phyloP scores from a whole-genome alignment of 2,329 filamentous ascomycete species.

The Pyricularia grisea region DNA sequence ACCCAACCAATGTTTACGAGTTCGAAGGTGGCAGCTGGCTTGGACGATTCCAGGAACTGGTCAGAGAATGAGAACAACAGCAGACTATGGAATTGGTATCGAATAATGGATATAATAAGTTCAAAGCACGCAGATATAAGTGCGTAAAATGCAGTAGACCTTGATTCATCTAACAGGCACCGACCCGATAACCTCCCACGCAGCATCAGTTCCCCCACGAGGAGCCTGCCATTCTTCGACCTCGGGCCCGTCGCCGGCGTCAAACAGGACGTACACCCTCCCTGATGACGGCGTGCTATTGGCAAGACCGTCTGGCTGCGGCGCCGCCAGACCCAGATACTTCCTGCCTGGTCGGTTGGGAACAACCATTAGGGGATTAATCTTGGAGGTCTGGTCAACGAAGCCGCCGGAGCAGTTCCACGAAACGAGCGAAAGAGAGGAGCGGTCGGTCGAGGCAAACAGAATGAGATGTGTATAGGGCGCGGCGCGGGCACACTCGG shows the following conservation, averaged over 20 bases:
- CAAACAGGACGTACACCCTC: conserved; percentile 8
- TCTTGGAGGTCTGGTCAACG: conserved; percentile 3
- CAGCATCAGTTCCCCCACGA: neutral
- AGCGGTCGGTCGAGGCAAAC: conserved; percentile 6
- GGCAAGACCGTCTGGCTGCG: conserved; percentile 5
- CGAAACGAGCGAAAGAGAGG: conserved; percentile 4
- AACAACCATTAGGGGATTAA: conserved; percentile 3
- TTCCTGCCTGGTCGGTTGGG: neutral
- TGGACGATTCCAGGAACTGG: too few relatives aligned
- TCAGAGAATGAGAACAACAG: too few relatives aligned
- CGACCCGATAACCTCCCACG: neutral
- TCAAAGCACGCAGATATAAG: too few relatives aligned
- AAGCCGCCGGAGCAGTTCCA: conserved; percentile 10
- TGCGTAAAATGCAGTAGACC: neutral
- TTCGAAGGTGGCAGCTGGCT: too few relatives aligned
- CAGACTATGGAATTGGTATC: too few relatives aligned
- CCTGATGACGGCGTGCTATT: conserved; percentile 5
- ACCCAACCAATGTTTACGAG: too few relatives aligned
- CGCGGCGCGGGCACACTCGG: conserved; percentile 5
- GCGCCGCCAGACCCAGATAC: neutral
- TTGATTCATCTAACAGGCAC: neutral
- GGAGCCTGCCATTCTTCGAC: conserved; percentile 9
- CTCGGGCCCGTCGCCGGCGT: conserved; percentile 5
- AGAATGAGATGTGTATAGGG: conserved; percentile 7
- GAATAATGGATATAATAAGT: too few relatives aligned